Base-by-base conservation (phyloP, 176 grass and related monocot genomes). In the Secale cereale region DNA sequence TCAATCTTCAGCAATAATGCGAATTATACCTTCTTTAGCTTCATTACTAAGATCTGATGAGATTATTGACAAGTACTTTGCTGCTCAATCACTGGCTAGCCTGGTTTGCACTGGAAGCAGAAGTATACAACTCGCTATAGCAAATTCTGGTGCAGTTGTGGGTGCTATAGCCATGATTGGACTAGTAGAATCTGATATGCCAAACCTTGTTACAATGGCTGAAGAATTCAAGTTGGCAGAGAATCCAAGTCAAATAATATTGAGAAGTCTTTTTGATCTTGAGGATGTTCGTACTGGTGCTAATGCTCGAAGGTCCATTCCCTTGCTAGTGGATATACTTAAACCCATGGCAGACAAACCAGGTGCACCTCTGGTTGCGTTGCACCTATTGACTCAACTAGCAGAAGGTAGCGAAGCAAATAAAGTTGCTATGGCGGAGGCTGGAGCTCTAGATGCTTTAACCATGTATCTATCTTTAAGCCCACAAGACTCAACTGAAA, bases 391-490 rank as follows among this genome's bases (percentile, higher is more conserved):
- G 81, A 98, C 89, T 70, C 79, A 80, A 76, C 86, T 98, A 82
- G 95, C 95, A 6, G 89, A 93, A 83, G 85, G 85, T 27, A 95
- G 81, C 25, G 93, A 95, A 20, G 30, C 76, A 78, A 95, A 95
- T 82, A 98, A 95, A 88, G 76, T 95, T 60, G 91, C 69, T 74
- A 98, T 98, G 89, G 95, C 93, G 33, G 95, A 98, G 77, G 91
- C 91, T 70, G 95, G 95, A 85, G 93, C 87, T 27, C 56, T 98
- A 22, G 95, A 98, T 61, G 89, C 95, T 79, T 87, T 98, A 85
- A 98, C 87, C 20, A 98, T 90, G 79, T 98, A 98, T 86, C 87
- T 98, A 85, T 98, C 95, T 91, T 93, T 98, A 85, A 92, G 95
- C 75, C 95, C 95, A 28, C 93, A 98, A 90, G 89, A 94, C 83